Conservation (phyloP, 1,284 basidiomycete genomes). For the Prillingera fragicola region DNA sequence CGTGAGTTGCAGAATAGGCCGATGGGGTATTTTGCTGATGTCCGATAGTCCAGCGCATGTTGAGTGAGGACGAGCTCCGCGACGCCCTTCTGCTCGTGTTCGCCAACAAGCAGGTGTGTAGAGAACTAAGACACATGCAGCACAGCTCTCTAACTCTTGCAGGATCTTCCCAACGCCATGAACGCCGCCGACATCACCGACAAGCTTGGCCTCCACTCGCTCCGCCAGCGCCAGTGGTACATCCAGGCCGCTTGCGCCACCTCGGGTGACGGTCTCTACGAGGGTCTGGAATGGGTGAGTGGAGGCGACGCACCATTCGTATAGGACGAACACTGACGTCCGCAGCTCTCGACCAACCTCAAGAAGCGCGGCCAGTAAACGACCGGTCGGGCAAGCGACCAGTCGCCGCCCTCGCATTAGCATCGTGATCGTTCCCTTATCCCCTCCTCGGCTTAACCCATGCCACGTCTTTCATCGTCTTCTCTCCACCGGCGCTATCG, state of each 20-base stretch:
- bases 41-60: constrained; percentile 78
- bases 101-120: constrained; percentile 82
- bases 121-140: background rate
- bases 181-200: constrained; percentile 99
- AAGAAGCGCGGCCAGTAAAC: constrained; percentile 44
- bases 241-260: constrained; percentile 99
- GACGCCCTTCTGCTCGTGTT: constrained; percentile 98
- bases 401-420: constrained; percentile 1
- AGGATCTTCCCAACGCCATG: constrained; percentile 97
- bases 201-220: constrained; percentile 95
- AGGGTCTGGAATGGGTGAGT: constrained; percentile 84
- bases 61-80: constrained; percentile 98
- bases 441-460: constrained; percentile 7
- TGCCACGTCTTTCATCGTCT: constrained; percentile 11
- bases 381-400: background rate
- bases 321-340: background rate
- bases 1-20: constrained; percentile 39
- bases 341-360: constrained; percentile 49
- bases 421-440: constrained; percentile 3
- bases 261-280: constrained; percentile 97
- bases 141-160: background rate
- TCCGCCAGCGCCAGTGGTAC: constrained; percentile 97
- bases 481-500: constrained; percentile 7
- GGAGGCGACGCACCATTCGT: too few relatives aligned
- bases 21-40: background rate